Conservation (phyloP, 192 early-diverging fungal genomes). For the Helicostylum pulchrum region DNA sequence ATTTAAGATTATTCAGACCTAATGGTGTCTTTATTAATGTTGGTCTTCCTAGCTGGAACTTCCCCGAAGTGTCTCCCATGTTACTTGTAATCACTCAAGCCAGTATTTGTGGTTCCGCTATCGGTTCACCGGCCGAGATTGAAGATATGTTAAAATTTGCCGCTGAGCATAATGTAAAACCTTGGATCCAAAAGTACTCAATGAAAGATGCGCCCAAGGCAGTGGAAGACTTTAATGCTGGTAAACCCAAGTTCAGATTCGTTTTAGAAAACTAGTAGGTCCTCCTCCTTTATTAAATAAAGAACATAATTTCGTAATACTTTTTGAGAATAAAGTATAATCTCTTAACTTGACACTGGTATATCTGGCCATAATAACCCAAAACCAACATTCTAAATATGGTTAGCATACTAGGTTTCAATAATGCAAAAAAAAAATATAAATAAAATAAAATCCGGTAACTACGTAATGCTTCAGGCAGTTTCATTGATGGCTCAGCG, state of each 20-base stretch:
- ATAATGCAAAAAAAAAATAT: too few relatives aligned
- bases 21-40: slow-evolving; percentile 13
- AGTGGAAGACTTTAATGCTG: slow-evolving; percentile 53
- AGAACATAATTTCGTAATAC: too few relatives aligned
- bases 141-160: slow-evolving; percentile 67
- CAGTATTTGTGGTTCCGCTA: slow-evolving; percentile 57
- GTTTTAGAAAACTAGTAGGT: slow-evolving; percentile 52
- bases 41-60: slow-evolving; percentile 1
- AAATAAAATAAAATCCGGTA: too few relatives aligned
- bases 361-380: too few relatives aligned
- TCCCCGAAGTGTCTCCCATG: slow-evolving; percentile 19
- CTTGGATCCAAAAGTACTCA: slow-evolving; percentile 61
- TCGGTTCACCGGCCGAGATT: slow-evolving; percentile 54
- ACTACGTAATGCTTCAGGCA: too few relatives aligned
- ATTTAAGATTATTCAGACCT: background rate
- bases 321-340: too few relatives aligned
- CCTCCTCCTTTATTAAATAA: too few relatives aligned
- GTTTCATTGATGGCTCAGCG: too few relatives aligned
- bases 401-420: too few relatives aligned
- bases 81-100: slow-evolving; percentile 50
- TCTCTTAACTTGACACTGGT: too few relatives aligned
- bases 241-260: slow-evolving; percentile 63
- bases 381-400: too few relatives aligned
- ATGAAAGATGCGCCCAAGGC: slow-evolving; percentile 62
- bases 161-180: slow-evolving; percentile 54